Base-by-base conservation (phyloP, 768 basidiomycete species). In the Kwoniella dendrophila region DNA sequence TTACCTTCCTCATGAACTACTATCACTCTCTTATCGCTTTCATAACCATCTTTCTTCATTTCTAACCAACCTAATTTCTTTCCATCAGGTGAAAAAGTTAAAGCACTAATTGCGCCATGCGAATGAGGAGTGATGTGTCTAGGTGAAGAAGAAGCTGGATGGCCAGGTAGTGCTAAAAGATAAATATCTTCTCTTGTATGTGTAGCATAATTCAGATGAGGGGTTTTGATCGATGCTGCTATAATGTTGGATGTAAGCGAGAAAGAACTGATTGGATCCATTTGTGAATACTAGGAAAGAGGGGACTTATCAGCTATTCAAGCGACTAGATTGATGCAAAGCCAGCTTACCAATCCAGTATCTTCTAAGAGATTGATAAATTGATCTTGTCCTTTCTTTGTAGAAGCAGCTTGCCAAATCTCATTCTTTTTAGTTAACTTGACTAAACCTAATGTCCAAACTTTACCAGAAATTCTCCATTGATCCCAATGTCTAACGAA, bases 171-270 rank as follows among this genome's bases (percentile, higher is more conserved):
- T 0, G 68, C 63, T 3, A 78, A 40, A 20, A 77, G 47, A 57
- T 74, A 75, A 41, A 94, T 88, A 70, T 94, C 87, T 73, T 92
- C 89, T 70, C 90, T 90, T 1, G 95, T 97, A 79, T 97, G 93
- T 83, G 83, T 86, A 0, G 93, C 89, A 43, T 85, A 83, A 12
- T 86, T 86, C 18, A 94, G 83, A 56, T 83, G 71, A 1, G 90
- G 88, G 70, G 95, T 90, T 73, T 94, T 93, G 54, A 92, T 83
- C 4, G 91, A 91, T 74, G 95, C 90, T 34, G 91, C 83, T 56
- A 98, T 84, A 59, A 87, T 83, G 11, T 82, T 82, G 2, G 81
- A 74, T 4, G 88, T 89, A 29, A 71, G 44, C 16, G 60, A 51
- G 49, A 60, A 58, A 7, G 62, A 69, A 12, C 49, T 8, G 36